Percentiles rank a stretch among this genome's conserved stretches.
Conservation (phyloP, 2,329 filamentous ascomycete genomes). For the Phyllosticta ampelicida region DNA sequence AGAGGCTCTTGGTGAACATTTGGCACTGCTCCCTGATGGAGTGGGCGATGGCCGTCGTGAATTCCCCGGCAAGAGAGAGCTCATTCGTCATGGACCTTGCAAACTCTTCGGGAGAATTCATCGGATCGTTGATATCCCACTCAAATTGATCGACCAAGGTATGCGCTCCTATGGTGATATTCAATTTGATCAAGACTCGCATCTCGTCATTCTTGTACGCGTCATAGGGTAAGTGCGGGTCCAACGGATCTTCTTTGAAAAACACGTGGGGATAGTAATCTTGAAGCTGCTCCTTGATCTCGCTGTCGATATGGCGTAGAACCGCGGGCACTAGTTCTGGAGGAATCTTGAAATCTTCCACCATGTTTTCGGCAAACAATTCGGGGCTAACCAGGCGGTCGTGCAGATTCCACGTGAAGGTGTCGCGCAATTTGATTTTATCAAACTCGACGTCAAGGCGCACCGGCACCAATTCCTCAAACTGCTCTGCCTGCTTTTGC, state of each 20-base stretch:
- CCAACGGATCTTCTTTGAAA: slow-evolving; percentile 79
- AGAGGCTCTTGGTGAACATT: slow-evolving; percentile 85
- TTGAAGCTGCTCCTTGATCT: slow-evolving; percentile 79
- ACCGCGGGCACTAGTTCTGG: slow-evolving; percentile 49
- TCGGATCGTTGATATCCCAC: slow-evolving; percentile 95
- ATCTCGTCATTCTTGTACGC: slow-evolving; percentile 99
- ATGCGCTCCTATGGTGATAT: slow-evolving; percentile 92
- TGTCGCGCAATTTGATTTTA: slow-evolving; percentile 89
- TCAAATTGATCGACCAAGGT: slow-evolving; percentile 96
- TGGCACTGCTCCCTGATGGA: slow-evolving; percentile 95
- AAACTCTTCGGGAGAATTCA: slow-evolving; percentile 92
- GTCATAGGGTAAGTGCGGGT: slow-evolving; percentile 79
- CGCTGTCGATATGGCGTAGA: slow-evolving; percentile 55
- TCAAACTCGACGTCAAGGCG: slow-evolving; percentile 91
- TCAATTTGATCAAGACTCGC: slow-evolving; percentile 89
- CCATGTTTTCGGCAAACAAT: slow-evolving; percentile 75
- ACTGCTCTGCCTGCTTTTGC: slow-evolving; percentile 72
- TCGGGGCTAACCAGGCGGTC: slow-evolving; percentile 73
- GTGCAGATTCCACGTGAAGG: slow-evolving; percentile 96
- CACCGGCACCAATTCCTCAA: slow-evolving; percentile 85
- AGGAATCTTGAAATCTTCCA: slow-evolving; percentile 76
- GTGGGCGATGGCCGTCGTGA: slow-evolving; percentile 93
- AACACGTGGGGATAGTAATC: slow-evolving; percentile 91
- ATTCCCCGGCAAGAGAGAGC: slow-evolving; percentile 84
- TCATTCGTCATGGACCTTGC: slow-evolving; percentile 81